Evolutionary conservation across 1,284 basidiomycete genomes (phyloP).

Genomic region (Caloboletus inedulis): DNA sequence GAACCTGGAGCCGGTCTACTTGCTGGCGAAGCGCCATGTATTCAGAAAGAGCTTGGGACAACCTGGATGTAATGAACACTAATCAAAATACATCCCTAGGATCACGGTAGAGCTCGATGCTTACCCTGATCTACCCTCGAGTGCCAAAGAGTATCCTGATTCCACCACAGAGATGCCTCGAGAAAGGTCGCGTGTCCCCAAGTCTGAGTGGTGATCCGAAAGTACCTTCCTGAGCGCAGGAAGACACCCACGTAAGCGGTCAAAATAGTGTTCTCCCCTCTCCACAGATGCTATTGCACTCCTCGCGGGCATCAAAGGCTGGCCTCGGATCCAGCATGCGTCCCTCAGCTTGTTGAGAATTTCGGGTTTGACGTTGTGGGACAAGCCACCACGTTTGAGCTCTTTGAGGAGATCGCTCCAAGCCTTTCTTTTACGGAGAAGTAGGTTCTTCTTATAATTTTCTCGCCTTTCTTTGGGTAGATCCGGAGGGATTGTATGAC

Average conservation of each 20-base stretch:
- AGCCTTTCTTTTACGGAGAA: slow-evolving; percentile 87
- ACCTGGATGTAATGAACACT: slow-evolving; percentile 28
- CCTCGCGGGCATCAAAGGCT: slow-evolving; percentile 41
- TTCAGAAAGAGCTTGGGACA: slow-evolving; percentile 33
- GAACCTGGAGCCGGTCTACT: slow-evolving; percentile 18
- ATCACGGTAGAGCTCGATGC: slow-evolving; percentile 6
- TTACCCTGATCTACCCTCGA: slow-evolving; percentile 51
- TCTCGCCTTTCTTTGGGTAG: slow-evolving; percentile 58
- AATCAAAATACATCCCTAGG: neutral
- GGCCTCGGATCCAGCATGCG: slow-evolving; percentile 65
- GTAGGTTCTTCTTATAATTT: slow-evolving; percentile 73
- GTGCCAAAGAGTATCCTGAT: slow-evolving; percentile 65
- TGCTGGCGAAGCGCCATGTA: slow-evolving; percentile 17
- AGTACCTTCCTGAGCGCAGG: slow-evolving; percentile 67
- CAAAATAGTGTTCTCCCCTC: slow-evolving; percentile 68
- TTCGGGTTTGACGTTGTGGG: slow-evolving; percentile 71
- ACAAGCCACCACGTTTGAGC: slow-evolving; percentile 78
- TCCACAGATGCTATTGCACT: slow-evolving; percentile 24
- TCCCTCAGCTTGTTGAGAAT: slow-evolving; percentile 63
- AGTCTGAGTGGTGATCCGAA: slow-evolving; percentile 73
- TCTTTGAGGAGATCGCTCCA: slow-evolving; percentile 92
- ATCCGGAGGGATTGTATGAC: slow-evolving; percentile 45
- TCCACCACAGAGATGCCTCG: slow-evolving; percentile 80
- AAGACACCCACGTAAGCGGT: slow-evolving; percentile 66
- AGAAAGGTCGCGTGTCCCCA: slow-evolving; percentile 83